A percentile compares a stretch with the other conserved stretches of the same genome.
phyloP scores from a whole-genome alignment of 83 land plant genomes.

The Diphasiastrum complanatum region DNA sequence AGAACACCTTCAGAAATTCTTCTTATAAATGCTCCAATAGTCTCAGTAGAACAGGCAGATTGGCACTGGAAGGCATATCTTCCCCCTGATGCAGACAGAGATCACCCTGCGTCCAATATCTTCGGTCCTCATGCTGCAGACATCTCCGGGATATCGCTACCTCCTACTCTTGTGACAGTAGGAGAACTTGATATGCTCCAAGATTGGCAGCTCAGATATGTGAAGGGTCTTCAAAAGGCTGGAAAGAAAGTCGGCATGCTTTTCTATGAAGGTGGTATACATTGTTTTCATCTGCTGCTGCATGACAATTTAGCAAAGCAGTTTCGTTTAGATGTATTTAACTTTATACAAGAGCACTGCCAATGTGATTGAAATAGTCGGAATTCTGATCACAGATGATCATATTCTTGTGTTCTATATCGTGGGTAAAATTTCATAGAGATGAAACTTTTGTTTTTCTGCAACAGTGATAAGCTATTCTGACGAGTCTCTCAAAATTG shows the following conservation, averaged over 20 bases:
- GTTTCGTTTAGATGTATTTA: too few relatives aligned
- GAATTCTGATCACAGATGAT: too few relatives aligned
- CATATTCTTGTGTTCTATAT: too few relatives aligned
- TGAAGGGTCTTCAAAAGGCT: constrained; percentile 18
- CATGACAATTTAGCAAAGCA: neutral
- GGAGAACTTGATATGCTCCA: constrained; percentile 37
- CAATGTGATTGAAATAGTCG: too few relatives aligned
- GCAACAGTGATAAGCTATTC: too few relatives aligned
- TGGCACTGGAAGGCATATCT: constrained; percentile 56
- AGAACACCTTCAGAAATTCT: constrained; percentile 40
- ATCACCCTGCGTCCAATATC: constrained; percentile 52
- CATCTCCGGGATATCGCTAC: constrained; percentile 13
- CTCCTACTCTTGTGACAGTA: constrained; percentile 39
- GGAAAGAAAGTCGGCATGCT: constrained; percentile 29
- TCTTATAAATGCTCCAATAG: constrained; percentile 7
- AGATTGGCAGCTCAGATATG: constrained; percentile 49
- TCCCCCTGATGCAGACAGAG: constrained; percentile 45
- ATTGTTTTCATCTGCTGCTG: constrained; percentile 32
- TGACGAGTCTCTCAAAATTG: too few relatives aligned
- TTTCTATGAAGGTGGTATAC: constrained; percentile 33
- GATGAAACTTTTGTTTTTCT: too few relatives aligned
- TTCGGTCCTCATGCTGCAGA: constrained; percentile 24
- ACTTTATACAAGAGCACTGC: too few relatives aligned
- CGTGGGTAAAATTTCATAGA: too few relatives aligned
- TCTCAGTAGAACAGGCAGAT: constrained; percentile 28